Conservation (phyloP, 2,329 filamentous ascomycete genomes). For the Penicillium oxalicum region DNA sequence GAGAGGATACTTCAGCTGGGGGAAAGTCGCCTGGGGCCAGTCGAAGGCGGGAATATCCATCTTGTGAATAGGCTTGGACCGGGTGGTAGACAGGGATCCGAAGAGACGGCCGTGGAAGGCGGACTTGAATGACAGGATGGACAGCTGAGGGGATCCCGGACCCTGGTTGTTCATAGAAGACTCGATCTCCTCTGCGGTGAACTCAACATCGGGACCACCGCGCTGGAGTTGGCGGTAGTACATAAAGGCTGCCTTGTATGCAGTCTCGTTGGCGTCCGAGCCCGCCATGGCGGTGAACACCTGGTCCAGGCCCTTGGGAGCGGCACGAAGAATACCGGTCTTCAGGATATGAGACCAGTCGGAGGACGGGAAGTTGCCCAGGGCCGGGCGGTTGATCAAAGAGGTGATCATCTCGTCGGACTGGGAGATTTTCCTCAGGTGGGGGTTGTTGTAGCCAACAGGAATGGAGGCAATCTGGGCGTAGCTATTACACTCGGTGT, state of each 20-base stretch:
- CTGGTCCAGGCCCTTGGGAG: constrained; percentile 76
- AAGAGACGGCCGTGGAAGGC: constrained; percentile 90
- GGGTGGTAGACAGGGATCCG: constrained; percentile 78
- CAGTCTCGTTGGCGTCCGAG: constrained; percentile 88
- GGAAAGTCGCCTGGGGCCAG: constrained; percentile 89
- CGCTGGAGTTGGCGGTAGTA: constrained; percentile 77
- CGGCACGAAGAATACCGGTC: constrained; percentile 72
- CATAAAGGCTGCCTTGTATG: constrained; percentile 95
- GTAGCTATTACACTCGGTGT: constrained; percentile 48
- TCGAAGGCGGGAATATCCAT: constrained; percentile 91
- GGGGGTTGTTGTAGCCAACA: constrained; percentile 85
- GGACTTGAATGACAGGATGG: constrained; percentile 82
- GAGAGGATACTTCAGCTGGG: constrained; percentile 77
- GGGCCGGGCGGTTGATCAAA: constrained; percentile 80
- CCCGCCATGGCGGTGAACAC: constrained; percentile 87
- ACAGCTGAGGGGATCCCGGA: constrained; percentile 71
- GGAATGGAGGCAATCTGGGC: constrained; percentile 92
- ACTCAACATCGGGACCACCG: constrained; percentile 69
- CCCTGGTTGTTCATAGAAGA: constrained; percentile 74
- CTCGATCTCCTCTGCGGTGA: constrained; percentile 68
- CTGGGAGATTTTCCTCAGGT: constrained; percentile 62
- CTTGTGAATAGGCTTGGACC: constrained; percentile 92
- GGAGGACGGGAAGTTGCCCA: constrained; percentile 83
- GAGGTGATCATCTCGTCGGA: constrained; percentile 73
- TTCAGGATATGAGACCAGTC: constrained; percentile 78